Evolutionary conservation across 2,329 filamentous ascomycete species (phyloP).

Genomic region (Chrysoporthe deuterocubensis): DNA sequence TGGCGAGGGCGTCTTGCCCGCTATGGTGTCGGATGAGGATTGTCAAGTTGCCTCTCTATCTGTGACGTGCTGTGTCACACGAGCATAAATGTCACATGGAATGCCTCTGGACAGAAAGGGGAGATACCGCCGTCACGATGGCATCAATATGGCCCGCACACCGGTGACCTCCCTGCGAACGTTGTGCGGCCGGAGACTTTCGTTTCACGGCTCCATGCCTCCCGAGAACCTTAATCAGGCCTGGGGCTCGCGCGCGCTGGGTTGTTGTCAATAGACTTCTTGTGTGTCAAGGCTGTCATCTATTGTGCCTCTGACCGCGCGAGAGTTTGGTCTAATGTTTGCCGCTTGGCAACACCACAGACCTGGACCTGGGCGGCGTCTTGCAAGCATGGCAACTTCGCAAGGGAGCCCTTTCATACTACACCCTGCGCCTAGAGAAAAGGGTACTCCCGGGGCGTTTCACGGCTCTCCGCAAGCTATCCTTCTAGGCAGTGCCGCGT

Average conservation of each 20-base stretch:
- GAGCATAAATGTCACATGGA: not conserved
- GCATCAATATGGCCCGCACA: no score
- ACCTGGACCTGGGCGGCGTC: not conserved
- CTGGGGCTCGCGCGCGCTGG: no score
- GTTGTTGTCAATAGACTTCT: not conserved
- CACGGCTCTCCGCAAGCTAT: no score
- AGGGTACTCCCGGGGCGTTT: no score
- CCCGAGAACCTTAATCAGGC: not conserved
- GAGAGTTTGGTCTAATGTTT: conserved; percentile 25
- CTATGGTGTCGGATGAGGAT: not conserved
- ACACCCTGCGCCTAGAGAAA: no score
- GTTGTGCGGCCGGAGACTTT: not conserved
- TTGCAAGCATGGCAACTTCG: not conserved
- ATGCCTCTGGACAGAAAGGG: not conserved
- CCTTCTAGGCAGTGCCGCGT: no score
- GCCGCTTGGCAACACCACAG: conserved; percentile 14
- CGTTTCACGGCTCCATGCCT: conserved; percentile 7
- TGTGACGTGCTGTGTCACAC: conserved; percentile 2
- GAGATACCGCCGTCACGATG: not conserved
- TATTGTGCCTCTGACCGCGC: conserved; percentile 12
- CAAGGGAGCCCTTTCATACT: not conserved
- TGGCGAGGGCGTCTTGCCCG: not conserved
- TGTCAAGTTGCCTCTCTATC: not conserved
- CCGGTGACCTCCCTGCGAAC: no score
- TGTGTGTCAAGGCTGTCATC: not conserved